Percentiles rank a stretch among this genome's conserved stretches.
phyloP scores from a whole-genome alignment of 257 asterid species.

The Fraxinus pennsylvanica region DNA sequence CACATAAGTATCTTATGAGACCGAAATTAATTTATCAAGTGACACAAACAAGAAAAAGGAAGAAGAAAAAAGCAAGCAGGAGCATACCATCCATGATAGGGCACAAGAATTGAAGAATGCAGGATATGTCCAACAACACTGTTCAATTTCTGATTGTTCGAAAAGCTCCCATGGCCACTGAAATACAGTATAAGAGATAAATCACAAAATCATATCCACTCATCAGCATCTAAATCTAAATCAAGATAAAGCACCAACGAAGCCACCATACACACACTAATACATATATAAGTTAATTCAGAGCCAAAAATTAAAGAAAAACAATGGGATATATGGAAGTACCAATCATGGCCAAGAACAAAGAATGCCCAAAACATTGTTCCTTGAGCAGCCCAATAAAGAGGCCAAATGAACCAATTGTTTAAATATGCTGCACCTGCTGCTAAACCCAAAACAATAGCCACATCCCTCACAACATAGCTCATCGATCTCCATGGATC shows the following conservation, averaged over 20 bases:
- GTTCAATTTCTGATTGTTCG: constrained; percentile 69
- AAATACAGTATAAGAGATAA: constrained; percentile 4
- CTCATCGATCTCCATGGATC: constrained; percentile 50
- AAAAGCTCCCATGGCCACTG: constrained; percentile 99
- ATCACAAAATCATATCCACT: no score
- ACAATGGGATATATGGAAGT: not conserved
- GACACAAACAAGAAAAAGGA: not conserved
- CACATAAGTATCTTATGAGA: not conserved
- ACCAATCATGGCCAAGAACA: constrained; percentile 82
- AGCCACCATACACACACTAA: no score
- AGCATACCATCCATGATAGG: constrained; percentile 92
- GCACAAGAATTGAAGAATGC: constrained; percentile 94
- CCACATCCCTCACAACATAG: constrained; percentile 48
- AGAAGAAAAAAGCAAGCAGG: not conserved
- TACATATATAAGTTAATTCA: no score
- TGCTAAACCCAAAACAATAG: constrained; percentile 33
- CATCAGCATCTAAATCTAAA: no score
- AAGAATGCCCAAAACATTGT: constrained; percentile 73
- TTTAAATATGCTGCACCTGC: constrained; percentile 41
- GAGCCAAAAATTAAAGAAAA: no score
- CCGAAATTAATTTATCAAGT: not conserved
- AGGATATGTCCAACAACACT: constrained; percentile 89
- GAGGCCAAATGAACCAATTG: constrained; percentile 48
- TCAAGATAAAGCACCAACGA: no score
- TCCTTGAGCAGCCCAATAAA: constrained; percentile 59